Evolutionary conservation across 768 basidiomycete genomes (phyloP), one percentile per base, ranked within the genome.

Genomic region (Leucocoprinus birnbaumii): DNA sequence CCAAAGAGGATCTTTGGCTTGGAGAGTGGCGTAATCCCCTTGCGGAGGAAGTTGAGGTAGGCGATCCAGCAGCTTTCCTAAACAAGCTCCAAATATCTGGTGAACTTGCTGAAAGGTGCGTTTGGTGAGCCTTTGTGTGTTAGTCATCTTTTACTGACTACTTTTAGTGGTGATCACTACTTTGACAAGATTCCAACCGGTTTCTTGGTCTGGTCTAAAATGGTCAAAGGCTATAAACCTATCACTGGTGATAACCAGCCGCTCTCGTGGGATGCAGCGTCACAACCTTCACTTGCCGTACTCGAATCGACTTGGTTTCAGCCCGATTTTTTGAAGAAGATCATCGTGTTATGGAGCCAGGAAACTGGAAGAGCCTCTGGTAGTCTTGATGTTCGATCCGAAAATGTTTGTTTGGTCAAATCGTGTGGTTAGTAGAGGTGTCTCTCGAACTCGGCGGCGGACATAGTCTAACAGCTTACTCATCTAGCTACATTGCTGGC

Each of bases 181-280:
- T 72, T 89, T 18, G 93, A 96, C 70, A 87, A 90, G 63, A 70
- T 89, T 19, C 70, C 75, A 34, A 89, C 87, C 6, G 94, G 93
- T 1, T 94, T 93, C 73, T 67, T 94, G 49, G 71, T 82, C 2
- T 94, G 93, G 91, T 69, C 79, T 21, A 66, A 78, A 58, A 75
- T 73, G 34, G 71, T 91, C 48, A 84, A 85, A 61, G 86, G 76
- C 14, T 92, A 91, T 63, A 65, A 58, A 27, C 64, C 71, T 24
- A 67, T 75, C 2, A 60, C 66, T 5, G 71, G 72, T 4, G 69
- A 72, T n/a, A 58, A 69, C 11, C 65, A 71, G 13, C 61, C 73
- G 1, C 63, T 83, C 24, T 55, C 61, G 25, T 88, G 89, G 83
- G 86, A 90, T 41, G 24, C 63, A 3, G 68, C 66, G 3, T 87